phyloP scores from a whole-genome alignment of 805 yeast species.

The Starmerella tilneyi region DNA sequence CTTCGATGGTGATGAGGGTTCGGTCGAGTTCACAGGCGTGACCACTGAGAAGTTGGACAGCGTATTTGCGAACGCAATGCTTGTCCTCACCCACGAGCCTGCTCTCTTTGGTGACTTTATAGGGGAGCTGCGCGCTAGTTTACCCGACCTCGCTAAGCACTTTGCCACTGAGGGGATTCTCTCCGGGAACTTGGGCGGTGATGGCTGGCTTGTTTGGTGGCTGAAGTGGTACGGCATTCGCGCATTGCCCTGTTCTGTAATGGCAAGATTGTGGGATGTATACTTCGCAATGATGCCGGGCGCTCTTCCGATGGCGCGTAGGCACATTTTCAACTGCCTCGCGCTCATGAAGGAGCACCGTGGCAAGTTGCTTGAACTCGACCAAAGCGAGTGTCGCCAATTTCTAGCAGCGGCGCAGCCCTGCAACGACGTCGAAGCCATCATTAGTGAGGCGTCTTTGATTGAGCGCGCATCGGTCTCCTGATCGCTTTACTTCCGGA shows the following conservation, averaged over 20 bases:
- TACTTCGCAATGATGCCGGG: slow-evolving; percentile 53
- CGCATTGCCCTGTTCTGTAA: slow-evolving; percentile 66
- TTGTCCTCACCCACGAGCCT: slow-evolving; percentile 13
- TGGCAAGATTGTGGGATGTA: slow-evolving; percentile 86
- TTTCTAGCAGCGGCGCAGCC: slow-evolving; percentile 36
- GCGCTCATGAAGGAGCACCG: slow-evolving; percentile 75
- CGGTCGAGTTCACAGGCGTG: slow-evolving; percentile 39
- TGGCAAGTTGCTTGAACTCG: slow-evolving; percentile 69
- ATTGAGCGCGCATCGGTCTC: slow-evolving; percentile 2
- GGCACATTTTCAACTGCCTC: slow-evolving; percentile 61
- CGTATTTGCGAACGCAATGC: slow-evolving; percentile 16
- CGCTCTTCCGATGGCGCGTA: slow-evolving; percentile 1
- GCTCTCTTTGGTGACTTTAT: slow-evolving; percentile 40
- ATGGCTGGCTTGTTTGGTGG: slow-evolving; percentile 94
- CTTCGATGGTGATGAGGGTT: slow-evolving; percentile 35
- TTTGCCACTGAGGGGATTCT: slow-evolving; percentile 72
- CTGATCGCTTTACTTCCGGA: not conserved
- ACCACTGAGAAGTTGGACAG: slow-evolving; percentile 1
- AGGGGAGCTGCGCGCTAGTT: slow-evolving; percentile 45
- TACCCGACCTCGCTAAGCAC: slow-evolving; percentile 69
- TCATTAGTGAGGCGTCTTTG: slow-evolving; percentile 17
- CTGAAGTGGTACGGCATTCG: slow-evolving; percentile 80
- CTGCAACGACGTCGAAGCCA: slow-evolving; percentile 20
- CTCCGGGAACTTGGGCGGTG: slow-evolving; percentile 46
- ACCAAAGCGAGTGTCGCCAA: slow-evolving; percentile 80